Base-by-base conservation (phyloP, 1,139 yeast genomes). In the Pneumocystis canis region DNA sequence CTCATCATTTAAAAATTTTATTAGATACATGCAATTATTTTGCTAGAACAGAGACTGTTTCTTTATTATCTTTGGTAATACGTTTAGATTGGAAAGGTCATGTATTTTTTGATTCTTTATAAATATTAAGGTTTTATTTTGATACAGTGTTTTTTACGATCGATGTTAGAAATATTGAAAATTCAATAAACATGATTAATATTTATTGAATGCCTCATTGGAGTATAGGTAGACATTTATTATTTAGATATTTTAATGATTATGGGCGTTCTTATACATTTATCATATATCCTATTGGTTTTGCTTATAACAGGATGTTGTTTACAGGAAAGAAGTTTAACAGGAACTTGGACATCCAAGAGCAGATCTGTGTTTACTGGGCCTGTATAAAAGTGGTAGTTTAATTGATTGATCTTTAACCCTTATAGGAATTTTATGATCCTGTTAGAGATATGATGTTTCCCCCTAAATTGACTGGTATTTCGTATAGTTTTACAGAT, bases 271-370 rank as follows among this genome's bases (percentile, higher is more conserved):
- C n/a, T 25, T 25, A 25, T 47, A 47, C 25, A 47, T 47, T 47
- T 47, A 4, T 47, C 11, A 28, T 47, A 25, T 47, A 47, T 25
- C 9, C 9, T n/a, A 25, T 47, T 47, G 9, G 30, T 11, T 47
- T 47, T 47, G 11, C 25, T 47, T 25, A 47, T 47, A n/a, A 11
- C 31, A 47, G 31, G 54, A 25, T 47, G 54, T 11, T 14, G 30
- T 47, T 25, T 28, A 47, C n/a, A 47, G 16, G 41, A 47, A 25
- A 47, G 54, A 47, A 28, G 54, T 9, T 25, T 60, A 39, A 63
- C 64, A 31, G 98, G 98, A n/a, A 92, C 98, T 0, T 92, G 98
- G 98, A 75, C 90, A 0, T 85, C 97, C 20, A 92, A 92, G 73
- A 85, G 97, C 28, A 88, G 87, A 73, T 84, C 95, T 6, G 98